Base-by-base conservation (phyloP, 1,284 basidiomycete genomes). In the Vanrija sp. region DNA sequence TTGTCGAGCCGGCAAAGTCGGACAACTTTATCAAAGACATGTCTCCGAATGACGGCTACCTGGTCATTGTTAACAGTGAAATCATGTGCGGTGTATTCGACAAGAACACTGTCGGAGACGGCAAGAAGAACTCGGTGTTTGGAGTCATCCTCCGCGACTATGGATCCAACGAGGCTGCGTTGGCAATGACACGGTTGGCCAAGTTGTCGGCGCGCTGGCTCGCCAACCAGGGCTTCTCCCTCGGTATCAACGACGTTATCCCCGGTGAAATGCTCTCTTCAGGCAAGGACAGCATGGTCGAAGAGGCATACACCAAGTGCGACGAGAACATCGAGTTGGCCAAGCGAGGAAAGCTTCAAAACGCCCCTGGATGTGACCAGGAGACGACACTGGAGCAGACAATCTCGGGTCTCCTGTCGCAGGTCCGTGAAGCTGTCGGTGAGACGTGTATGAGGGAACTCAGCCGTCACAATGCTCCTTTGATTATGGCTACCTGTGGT, bases 51-150 rank as follows among this genome's bases (percentile, higher is more conserved):
- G 96, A 99, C 69, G 95, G 95, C 1, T 98, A 92, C 86, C 83
- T 99, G 29, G 96, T 98, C 55, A 87, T 99, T 53, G 86, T 94
- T 61, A 99, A 98, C 75, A 94, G 90, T 72, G 94, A 98, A 77
- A 93, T 99, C 70, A 98, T 98, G 91, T 98, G 95, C 69, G 96
- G 96, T 49, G 90, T 95, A 9, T 96, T 98, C 84, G 96, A 99
- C 80, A 99, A 99, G 80, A 91, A 91, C 19, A 98, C 93, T 0
- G 90, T 98, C 6, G 96, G 96, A 55, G 91, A 92, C 68, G 96
- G 96, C 53, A 98, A 98, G 83, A 98, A 98, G 82, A 98, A 97
- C 74, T 97, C 92, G 2, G 91, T 99, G 38, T 99, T 98, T 68
- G 95, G 95, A 61, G 91, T 98, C 49, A 97, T 99, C 66, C 84